Conservation (phyloP, 106 monocot species). For the Hemerocallis citrina region DNA sequence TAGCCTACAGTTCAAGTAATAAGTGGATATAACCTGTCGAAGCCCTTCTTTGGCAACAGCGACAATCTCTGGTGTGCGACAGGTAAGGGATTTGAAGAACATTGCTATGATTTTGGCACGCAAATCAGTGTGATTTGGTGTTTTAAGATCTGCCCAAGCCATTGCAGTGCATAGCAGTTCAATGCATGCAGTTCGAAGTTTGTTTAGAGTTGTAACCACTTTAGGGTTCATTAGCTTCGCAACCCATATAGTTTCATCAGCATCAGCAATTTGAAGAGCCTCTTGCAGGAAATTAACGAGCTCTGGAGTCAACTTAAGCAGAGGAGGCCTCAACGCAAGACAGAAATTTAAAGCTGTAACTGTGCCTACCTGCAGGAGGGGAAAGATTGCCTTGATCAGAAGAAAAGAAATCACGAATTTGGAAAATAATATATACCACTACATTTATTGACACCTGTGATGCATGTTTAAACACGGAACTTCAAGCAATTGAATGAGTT, state of each 20-base stretch:
- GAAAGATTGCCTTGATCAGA: background rate
- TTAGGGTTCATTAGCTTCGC: constrained; percentile 92
- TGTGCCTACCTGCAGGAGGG: constrained; percentile 68
- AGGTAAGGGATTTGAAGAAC: constrained; percentile 99
- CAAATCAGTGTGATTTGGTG: constrained; percentile 63
- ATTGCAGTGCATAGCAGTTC: constrained; percentile 97
- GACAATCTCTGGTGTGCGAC: constrained; percentile 90
- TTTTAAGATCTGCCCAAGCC: constrained; percentile 94
- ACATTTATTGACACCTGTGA: background rate
- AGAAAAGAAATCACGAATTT: background rate
- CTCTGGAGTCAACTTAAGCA: constrained; percentile 90
- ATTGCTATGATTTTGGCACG: constrained; percentile 93
- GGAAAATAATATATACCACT: background rate
- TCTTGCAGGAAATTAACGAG: constrained; percentile 96
- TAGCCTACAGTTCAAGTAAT: background rate
- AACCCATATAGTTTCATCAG: constrained; percentile 97
- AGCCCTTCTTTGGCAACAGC: constrained; percentile 98
- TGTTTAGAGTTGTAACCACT: constrained; percentile 80
- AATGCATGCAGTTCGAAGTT: constrained; percentile 97
- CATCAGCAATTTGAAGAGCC: constrained; percentile 97
- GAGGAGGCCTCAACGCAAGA: constrained; percentile 91
- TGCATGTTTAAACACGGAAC: too few species aligned
- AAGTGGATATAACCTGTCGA: constrained; percentile 51
- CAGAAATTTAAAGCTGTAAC: constrained; percentile 96
- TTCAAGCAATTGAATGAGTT: background rate